Evolutionary conservation across 345 rosid species (phyloP), one percentile per base, ranked within the genome.

Genomic region (Clausena lansium): DNA sequence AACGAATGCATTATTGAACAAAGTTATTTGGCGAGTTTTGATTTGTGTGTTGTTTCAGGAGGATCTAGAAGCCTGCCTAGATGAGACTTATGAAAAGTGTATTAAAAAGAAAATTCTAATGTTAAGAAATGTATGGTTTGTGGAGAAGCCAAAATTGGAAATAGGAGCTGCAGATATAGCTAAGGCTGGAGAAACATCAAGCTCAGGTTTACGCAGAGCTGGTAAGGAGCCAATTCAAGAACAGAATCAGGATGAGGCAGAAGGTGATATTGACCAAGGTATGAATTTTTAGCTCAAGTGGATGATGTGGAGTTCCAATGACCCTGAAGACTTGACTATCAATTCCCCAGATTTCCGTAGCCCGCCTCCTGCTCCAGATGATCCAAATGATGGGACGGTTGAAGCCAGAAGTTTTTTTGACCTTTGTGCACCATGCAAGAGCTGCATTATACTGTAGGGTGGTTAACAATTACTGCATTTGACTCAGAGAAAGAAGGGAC

Each of bases 241-340:
- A 13, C 50, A 45, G 50, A 13, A 4, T 63, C 45, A 32, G 24
- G 39, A 5, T 13, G 66, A 25, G 66, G 32, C 22, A 3, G 41
- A 32, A 8, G 17, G 50, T 45, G 50, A 13, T 52, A 17, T 15
- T 52, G 57, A 32, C 41, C 24, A 9, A 22, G 45, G 28, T 24
- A 25, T 70, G 73, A 28, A 70, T 1, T 70, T 70, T 8, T 25
- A 45, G 30, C 73, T 70, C 38, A 45, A 70, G 60, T 70, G 73
- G 73, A 7, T 64, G 27, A 20, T 19, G 60, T 57, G 60, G 60
- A 57, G 60, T 64, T 17, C 68, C 24, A 2, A 33, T 32, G 68
- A 33, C 11, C 35, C n/a, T 14, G 41, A 64, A 7, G 68, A 19
- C 22, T 64, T 15, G 68, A 64, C 41, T 4, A 64, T 33, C 20